Conservation (phyloP, 2,329 filamentous ascomycete species). For the Aspergillus hortae region DNA sequence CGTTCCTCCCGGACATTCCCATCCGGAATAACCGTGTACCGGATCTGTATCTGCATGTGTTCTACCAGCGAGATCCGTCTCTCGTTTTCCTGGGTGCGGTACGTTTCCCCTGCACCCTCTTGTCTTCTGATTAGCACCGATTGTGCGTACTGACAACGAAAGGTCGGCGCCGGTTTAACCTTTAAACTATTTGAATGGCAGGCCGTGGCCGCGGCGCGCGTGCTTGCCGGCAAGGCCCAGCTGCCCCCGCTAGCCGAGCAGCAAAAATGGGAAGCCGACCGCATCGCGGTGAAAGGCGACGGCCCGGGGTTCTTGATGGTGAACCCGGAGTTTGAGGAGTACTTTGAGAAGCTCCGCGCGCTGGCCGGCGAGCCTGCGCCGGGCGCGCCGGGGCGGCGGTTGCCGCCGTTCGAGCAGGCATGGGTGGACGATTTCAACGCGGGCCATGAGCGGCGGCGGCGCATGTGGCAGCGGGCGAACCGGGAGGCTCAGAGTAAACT, state of each 20-base stretch:
- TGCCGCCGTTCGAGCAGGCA: slow-evolving; percentile 43
- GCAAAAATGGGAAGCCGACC: slow-evolving; percentile 54
- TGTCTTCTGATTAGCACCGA: neutral
- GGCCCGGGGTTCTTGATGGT: slow-evolving; percentile 55
- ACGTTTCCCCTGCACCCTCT: slow-evolving; percentile 10
- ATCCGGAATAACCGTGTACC: slow-evolving; percentile 32
- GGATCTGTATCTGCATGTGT: slow-evolving; percentile 36
- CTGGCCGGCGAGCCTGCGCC: slow-evolving; percentile 43
- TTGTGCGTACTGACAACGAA: slow-evolving; percentile 11
- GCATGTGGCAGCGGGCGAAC: slow-evolving; percentile 57
- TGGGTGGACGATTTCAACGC: slow-evolving; percentile 48
- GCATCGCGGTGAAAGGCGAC: slow-evolving; percentile 54
- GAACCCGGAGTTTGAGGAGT: slow-evolving; percentile 61
- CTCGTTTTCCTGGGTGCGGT: slow-evolving; percentile 46
- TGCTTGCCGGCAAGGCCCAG: slow-evolving; percentile 53
- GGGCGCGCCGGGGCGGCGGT: slow-evolving; percentile 35
- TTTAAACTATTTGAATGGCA: slow-evolving; percentile 70
- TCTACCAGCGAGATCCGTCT: slow-evolving; percentile 31
- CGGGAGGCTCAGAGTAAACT: slow-evolving; percentile 6
- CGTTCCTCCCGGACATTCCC: slow-evolving; percentile 53
- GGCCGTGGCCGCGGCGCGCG: slow-evolving; percentile 57
- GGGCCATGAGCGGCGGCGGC: slow-evolving; percentile 54
- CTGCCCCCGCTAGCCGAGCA: slow-evolving; percentile 52
- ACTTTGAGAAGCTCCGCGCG: slow-evolving; percentile 54
- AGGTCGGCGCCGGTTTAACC: slow-evolving; percentile 48